These are phyloP conservation scores for Rostrohypoxylon terebratum DNA, from an alignment of 495 filamentous ascomycete genomes.

Conservation along the genomic window DNA sequence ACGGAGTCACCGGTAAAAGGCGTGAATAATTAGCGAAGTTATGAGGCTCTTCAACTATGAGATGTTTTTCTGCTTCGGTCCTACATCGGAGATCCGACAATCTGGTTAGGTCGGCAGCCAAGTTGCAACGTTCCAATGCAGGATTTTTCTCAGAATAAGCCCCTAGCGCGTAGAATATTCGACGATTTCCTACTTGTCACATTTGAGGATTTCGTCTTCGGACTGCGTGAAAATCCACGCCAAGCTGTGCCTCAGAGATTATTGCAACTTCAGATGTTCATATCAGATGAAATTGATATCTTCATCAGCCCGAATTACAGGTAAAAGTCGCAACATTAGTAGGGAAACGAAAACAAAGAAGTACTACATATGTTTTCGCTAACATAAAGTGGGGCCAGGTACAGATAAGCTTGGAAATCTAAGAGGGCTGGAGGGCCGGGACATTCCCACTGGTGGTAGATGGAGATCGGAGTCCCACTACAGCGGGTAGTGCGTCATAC, in stretches of 20 bases:
- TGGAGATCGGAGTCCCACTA: conserved; percentile 31
- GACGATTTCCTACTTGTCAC: not conserved
- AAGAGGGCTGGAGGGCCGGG: conserved; percentile 1
- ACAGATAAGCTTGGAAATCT: conserved; percentile 23
- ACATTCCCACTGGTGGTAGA: conserved; percentile 19
- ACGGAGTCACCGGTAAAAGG: conserved; percentile 2
- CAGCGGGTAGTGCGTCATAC: conserved; percentile 40
- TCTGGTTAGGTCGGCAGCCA: not conserved
- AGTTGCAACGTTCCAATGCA: conserved; percentile 23
- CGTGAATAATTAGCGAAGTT: not conserved
- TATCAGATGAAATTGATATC: not conserved
- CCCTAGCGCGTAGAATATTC: conserved; percentile 29
- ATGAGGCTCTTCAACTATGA: conserved; percentile 4
- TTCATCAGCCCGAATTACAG: not conserved
- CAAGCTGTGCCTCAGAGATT: not conserved
- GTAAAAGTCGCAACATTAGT: conserved; percentile 14
- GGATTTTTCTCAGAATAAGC: conserved; percentile 9
- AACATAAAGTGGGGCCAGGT: conserved; percentile 15
- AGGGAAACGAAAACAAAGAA: conserved; percentile 3
- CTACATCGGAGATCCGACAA: conserved; percentile 20
- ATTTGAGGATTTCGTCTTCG: not conserved
- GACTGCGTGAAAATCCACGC: not conserved
- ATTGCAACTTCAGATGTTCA: conserved; percentile 4
- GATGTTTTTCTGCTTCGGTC: conserved; percentile 17
- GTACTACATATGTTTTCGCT: conserved; percentile 14